Evolutionary conservation across 371 early-diverging fungal genomes (phyloP).

Genomic region (Syncephalastrum racemosum): DNA sequence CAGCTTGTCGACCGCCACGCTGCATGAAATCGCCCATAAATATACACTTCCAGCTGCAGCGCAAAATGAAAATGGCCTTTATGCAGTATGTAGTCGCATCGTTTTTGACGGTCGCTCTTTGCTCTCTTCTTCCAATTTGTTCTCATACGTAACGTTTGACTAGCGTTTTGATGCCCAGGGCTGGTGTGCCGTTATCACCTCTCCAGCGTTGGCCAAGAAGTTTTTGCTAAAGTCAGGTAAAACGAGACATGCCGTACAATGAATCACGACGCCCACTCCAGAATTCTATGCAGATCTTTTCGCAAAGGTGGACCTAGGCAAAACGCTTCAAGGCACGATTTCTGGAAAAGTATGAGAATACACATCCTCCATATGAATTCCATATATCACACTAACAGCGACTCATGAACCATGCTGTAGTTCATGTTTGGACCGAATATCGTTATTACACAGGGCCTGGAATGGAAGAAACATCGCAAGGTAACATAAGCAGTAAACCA

Average conservation of each 20-base stretch:
- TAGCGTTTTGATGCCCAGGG: constrained; percentile 11
- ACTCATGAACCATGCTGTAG: neutral
- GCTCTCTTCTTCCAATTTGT: too few species aligned
- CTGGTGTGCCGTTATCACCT: constrained; percentile 12
- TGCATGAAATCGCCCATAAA: too few species aligned
- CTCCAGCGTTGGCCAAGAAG: constrained; percentile 9
- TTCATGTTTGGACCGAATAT: constrained; percentile 30
- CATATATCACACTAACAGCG: too few species aligned
- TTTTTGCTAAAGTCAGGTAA: constrained; percentile 13
- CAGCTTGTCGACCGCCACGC: too few species aligned
- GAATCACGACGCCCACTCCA: too few species aligned
- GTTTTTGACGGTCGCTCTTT: too few species aligned
- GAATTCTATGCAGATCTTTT: constrained; percentile 7
- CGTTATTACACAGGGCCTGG: constrained; percentile 21
- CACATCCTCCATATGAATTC: too few species aligned
- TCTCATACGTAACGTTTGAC: too few species aligned
- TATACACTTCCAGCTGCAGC: too few species aligned
- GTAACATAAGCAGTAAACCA: constrained; percentile 8
- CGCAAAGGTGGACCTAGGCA: constrained; percentile 17
- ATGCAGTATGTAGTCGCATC: too few species aligned
- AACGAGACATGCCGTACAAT: neutral
- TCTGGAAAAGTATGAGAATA: neutral
- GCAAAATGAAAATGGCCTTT: too few species aligned
- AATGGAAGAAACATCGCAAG: constrained; percentile 36
- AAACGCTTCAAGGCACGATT: constrained; percentile 18